Evolutionary conservation across 2,329 filamentous ascomycete genomes (phyloP).

Genomic region (Hypoxylon sp.): DNA sequence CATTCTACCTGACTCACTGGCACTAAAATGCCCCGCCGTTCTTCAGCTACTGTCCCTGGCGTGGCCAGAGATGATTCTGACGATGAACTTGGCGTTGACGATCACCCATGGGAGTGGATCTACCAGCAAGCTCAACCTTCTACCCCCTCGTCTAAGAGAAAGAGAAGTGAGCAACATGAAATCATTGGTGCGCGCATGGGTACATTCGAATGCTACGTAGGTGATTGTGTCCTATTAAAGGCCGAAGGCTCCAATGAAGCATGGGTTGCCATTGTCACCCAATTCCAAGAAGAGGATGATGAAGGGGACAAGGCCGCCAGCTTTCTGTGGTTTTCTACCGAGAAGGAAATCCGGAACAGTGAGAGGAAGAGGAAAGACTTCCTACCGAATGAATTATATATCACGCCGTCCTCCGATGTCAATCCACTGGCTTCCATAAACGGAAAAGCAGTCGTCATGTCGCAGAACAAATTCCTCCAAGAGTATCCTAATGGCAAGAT

Average conservation of each 20-base stretch:
- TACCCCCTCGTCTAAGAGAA: conserved; percentile 42
- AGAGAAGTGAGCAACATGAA: conserved; percentile 49
- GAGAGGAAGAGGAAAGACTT: conserved; percentile 84
- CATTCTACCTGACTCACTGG: background rate
- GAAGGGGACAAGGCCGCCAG: conserved; percentile 81
- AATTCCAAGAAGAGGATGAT: conserved; percentile 78
- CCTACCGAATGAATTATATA: conserved; percentile 87
- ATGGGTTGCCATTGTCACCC: conserved; percentile 90
- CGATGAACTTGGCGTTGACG: conserved; percentile 80
- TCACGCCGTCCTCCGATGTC: conserved; percentile 85
- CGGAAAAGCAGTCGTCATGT: conserved; percentile 84
- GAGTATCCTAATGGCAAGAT: conserved; percentile 79
- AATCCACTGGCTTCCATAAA: conserved; percentile 91
- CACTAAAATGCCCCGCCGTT: conserved; percentile 27
- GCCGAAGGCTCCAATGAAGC: conserved; percentile 86
- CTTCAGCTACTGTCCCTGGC: conserved; percentile 58
- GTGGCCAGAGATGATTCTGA: conserved; percentile 82
- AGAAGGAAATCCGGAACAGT: conserved; percentile 86
- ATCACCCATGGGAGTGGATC: conserved; percentile 82
- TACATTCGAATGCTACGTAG: conserved; percentile 78
- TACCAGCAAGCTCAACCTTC: conserved; percentile 56
- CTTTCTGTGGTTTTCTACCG: conserved; percentile 96
- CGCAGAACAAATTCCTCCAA: conserved; percentile 70
- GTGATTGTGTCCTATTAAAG: conserved; percentile 87
- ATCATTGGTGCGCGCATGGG: conserved; percentile 88